Base-by-base conservation (phyloP, 1,284 basidiomycete genomes). In the Sphagnurus paluster region DNA sequence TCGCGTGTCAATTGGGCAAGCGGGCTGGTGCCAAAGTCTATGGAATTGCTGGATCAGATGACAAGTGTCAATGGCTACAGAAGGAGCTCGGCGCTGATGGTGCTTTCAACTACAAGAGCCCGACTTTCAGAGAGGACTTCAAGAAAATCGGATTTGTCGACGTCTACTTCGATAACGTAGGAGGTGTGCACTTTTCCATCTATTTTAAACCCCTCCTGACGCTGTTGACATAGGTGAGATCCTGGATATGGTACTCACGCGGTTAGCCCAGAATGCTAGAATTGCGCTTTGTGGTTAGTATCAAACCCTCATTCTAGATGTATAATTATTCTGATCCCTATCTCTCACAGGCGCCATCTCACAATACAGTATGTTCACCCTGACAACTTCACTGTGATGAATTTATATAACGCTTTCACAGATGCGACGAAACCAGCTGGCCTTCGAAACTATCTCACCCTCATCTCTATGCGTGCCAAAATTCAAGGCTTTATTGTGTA, bases 151-250 rank as follows among this genome's bases (percentile, higher is more conserved):
- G 81, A 2, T 87, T 80, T 56, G 55, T 88, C 8, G 90, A 94
- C 56, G 84, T 90, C 4, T 91, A 76, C 68, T 94, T 93, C 61
- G 92, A 94, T 63, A 94, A 94, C 60, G 90, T 93, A 47, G 90
- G 90, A 17, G 91, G 90, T 68, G 42, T 14, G 54, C 23, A 33
- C 32, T 9, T 20, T 13, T 17, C n/a, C 24, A 21, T 11, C 3
- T 26, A 5, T 17, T 36, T 10, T 19, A 7, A 17, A 25, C n/a
- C 24, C 24, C 16, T 26, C n/a, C 11, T n/a, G 7, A 32, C 5
- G n/a, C 14, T 14, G 24, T 4, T 13, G 11, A 9, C 40, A 5
- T 35, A 73, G 70, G 72, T 1, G 82, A 89, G 32, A 87, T 91
- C 39, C 72, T 95, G 50, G 86, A 95, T 62, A 73, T 90, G 58